A percentile compares a stretch with the other conserved stretches of the same genome.
Conservation (phyloP, 108 stramenopile genomes). For the Cyclostephanos invisitatus region DNA sequence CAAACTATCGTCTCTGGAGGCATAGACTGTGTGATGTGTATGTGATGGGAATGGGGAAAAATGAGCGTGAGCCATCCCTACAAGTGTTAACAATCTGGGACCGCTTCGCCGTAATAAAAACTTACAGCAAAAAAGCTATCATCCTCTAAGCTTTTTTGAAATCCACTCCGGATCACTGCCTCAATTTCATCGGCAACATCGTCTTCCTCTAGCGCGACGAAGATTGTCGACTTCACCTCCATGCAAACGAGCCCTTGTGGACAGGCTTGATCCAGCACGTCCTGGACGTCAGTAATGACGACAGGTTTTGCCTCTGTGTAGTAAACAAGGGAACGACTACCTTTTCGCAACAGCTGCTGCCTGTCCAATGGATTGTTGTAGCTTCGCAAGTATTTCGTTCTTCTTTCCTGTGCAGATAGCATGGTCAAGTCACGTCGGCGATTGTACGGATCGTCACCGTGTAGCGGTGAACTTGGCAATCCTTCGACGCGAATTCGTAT, state of each 20-base stretch:
- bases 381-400: slow-evolving; percentile 3
- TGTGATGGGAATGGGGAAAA: background rate
- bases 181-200: slow-evolving; percentile 42
- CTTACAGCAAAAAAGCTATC: slow-evolving; percentile 55
- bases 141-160: slow-evolving; percentile 48
- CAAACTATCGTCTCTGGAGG: background rate
- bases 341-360: background rate
- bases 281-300: slow-evolving; percentile 42
- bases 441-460: background rate
- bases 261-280: slow-evolving; percentile 39
- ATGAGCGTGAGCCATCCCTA: background rate
- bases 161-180: slow-evolving; percentile 32
- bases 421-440: slow-evolving; percentile 1
- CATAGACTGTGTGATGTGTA: background rate
- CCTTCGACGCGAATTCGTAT: slow-evolving; percentile 5
- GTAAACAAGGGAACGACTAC: slow-evolving; percentile 42
- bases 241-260: slow-evolving; percentile 41
- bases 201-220: slow-evolving; percentile 60
- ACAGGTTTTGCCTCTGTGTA: slow-evolving; percentile 43
- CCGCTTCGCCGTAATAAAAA: background rate
- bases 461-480: background rate
- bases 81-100: background rate
- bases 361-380: background rate
- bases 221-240: slow-evolving; percentile 40
- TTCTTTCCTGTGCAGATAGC: background rate